Evolutionary conservation across 148 eudicot species (phyloP).

Genomic region (Rhododendron henanense): DNA sequence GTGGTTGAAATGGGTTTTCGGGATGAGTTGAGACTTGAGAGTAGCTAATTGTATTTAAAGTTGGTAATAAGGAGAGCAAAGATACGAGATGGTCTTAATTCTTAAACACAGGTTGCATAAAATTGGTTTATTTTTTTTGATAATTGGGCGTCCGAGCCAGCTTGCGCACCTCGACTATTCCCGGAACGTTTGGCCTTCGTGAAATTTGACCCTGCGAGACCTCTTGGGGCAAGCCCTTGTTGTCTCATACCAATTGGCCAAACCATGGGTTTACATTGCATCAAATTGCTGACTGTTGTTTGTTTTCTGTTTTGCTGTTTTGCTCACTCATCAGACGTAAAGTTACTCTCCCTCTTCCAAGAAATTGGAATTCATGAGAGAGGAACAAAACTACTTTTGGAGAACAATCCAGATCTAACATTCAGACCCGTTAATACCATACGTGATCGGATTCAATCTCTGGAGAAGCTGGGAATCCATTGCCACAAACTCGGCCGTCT

Average conservation of each 20-base stretch:
- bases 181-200: not conserved
- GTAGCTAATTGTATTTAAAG: not conserved
- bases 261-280: not conserved
- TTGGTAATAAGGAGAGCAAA: not conserved
- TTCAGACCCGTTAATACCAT: slow-evolving; percentile 40
- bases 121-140: not conserved
- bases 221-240: not conserved
- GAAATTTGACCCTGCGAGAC: not conserved
- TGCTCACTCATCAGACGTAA: slow-evolving; percentile 33
- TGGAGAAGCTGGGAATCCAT: slow-evolving; percentile 48
- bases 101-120: not conserved
- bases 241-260: not conserved
- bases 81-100: not conserved
- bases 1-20: not conserved
- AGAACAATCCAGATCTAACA: slow-evolving; percentile 42
- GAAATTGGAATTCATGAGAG: slow-evolving; percentile 52
- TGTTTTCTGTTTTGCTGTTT: slow-evolving; percentile 7
- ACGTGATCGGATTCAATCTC: slow-evolving; percentile 41
- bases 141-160: not conserved
- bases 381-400: slow-evolving; percentile 37
- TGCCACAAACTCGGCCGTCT: slow-evolving; percentile 40
- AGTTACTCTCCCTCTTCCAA: slow-evolving; percentile 44
- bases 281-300: slow-evolving; percentile 8
- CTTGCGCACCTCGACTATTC: not conserved
- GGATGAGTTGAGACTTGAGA: not conserved